phyloP scores from a whole-genome alignment of 495 filamentous ascomycete genomes.

The Neurospora sp. region DNA sequence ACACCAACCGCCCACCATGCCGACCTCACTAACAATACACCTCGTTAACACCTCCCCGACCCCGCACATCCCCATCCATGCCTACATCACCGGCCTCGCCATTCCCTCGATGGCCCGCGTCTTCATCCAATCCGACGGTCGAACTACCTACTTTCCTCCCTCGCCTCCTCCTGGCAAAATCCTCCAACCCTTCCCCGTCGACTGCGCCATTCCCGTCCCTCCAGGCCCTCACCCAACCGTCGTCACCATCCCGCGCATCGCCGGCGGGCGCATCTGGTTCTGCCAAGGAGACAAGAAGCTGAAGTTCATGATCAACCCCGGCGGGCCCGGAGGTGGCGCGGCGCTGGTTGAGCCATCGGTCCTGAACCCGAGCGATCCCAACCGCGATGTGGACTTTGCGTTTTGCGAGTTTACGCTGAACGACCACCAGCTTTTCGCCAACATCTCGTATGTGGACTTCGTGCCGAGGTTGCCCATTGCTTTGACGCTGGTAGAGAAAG shows the following conservation, averaged over 20 bases:
- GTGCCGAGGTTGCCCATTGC: constrained; percentile 55
- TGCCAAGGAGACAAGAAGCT: constrained; percentile 43
- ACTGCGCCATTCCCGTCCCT: constrained; percentile 57
- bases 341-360: constrained; percentile 68
- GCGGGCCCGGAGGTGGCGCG: constrained; percentile 30
- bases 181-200: constrained; percentile 39
- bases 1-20: constrained; percentile 19
- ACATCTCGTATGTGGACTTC: constrained; percentile 73
- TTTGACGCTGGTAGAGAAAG: constrained; percentile 45
- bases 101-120: constrained; percentile 26
- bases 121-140: constrained; percentile 25
- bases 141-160: constrained; percentile 27
- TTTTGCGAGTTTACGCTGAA: constrained; percentile 76
- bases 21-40: constrained; percentile 28
- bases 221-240: constrained; percentile 42
- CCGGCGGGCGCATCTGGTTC: constrained; percentile 64
- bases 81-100: constrained; percentile 37
- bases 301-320: constrained; percentile 65
- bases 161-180: constrained; percentile 22
- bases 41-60: constrained; percentile 26
- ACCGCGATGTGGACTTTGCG: constrained; percentile 52
- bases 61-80: constrained; percentile 17
- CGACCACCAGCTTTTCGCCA: constrained; percentile 59
- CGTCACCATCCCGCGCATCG: constrained; percentile 58
- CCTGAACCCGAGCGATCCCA: constrained; percentile 59